Evolutionary conservation across 1,284 basidiomycete genomes (phyloP), one percentile per base, ranked within the genome.

Genomic region (Volvariella surrecta): DNA sequence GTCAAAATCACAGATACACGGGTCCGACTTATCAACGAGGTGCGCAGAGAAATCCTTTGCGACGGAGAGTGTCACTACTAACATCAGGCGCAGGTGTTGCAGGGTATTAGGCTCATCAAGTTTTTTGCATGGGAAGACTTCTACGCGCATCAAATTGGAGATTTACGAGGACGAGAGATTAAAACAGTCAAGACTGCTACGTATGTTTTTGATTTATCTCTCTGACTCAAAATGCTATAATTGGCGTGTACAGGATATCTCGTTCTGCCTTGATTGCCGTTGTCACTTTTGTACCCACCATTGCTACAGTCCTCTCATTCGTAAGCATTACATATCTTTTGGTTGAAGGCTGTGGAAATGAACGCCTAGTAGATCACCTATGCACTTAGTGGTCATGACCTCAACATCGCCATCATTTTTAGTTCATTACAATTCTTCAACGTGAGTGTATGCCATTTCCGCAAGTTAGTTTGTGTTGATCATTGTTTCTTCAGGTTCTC

Each of bases 371-470:
- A 81, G 77, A 76, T 90, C 54, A 82, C 82, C 0, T 89, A 88
- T 55, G 70, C 73, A 1, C 61, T 81, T 10, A 76, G 68, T 20
- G 79, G 80, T 2, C 79, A 89, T 56, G 53, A 68, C 2, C 71
- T 89, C 31, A 73, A 80, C 51, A 65, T 85, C 4, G 80, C 82
- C 2, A 70, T 74, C 51, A 82, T 90, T 48, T 91, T 91, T 61
- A 74, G 75, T 13, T 78, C 79, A 9, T 60, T 92, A 10, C 79
- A 85, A 48, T 70, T 83, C 47, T 88, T 90, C 70, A 82, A 84
- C 53, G 76, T 89, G 44, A 49, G 76, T 35, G 56, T 11, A 9
- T 16, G n/a, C 20, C 6, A 16, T 35, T 18, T 10, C 10, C 18
- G 15, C 40, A 13, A 28, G 13, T 19, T 43, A 16, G 21, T 38